These are phyloP conservation scores for Corymbia citriodora DNA, from an alignment of 441 rosid species.

Conservation along the genomic window DNA sequence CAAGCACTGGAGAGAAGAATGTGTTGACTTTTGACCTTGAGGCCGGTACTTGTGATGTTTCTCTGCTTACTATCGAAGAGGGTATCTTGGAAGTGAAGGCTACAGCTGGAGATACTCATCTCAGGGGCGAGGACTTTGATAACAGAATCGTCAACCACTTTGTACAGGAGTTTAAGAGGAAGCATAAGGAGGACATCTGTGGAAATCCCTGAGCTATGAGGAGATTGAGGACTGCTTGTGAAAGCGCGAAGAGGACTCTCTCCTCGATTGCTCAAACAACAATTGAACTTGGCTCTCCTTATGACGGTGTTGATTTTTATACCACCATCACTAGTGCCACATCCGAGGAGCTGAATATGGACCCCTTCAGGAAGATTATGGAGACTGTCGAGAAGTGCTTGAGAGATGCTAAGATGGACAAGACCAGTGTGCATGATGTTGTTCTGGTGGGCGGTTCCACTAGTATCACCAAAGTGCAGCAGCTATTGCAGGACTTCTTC, in stretches of 20 bases:
- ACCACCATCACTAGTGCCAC: neutral
- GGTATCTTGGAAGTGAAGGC: conserved; percentile 71
- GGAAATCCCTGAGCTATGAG: neutral
- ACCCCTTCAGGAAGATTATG: neutral
- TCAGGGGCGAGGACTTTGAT: conserved; percentile 58
- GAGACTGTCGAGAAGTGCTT: neutral
- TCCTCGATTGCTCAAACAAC: neutral
- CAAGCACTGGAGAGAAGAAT: conserved; percentile 59
- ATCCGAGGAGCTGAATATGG: neutral
- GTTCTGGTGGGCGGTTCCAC: neutral
- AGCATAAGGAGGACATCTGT: neutral
- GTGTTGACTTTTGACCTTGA: conserved; percentile 62
- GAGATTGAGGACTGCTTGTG: neutral
- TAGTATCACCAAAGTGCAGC: neutral
- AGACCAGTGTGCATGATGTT: neutral
- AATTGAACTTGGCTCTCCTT: neutral
- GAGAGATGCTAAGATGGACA: neutral
- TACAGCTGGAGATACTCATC: conserved; percentile 69
- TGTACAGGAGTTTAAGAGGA: neutral
- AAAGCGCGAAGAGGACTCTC: neutral
- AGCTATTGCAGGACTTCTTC: neutral
- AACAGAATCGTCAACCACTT: neutral
- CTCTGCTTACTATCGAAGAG: conserved; percentile 66
- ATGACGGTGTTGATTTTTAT: neutral
- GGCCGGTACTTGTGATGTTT: conserved; percentile 79